Conservation (phyloP, 75 land plant genomes). For the Pinus tabuliformis region DNA sequence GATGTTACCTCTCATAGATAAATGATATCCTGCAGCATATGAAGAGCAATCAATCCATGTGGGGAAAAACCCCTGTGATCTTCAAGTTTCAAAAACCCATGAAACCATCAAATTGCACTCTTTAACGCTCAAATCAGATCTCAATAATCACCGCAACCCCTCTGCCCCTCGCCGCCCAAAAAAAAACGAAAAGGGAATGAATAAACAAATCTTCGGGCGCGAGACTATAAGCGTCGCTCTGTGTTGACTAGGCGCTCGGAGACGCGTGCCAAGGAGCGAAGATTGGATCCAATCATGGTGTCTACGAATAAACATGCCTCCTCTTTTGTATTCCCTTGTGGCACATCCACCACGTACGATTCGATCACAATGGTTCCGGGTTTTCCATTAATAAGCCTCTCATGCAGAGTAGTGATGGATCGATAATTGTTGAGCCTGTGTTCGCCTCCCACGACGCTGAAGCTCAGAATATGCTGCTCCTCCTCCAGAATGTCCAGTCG, state of each 20-base stretch:
- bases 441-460: slow-evolving; percentile 78
- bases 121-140: too few species aligned
- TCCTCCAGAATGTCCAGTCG: slow-evolving; percentile 75
- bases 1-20: too few species aligned
- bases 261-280: slow-evolving; percentile 63
- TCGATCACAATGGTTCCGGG: slow-evolving; percentile 56
- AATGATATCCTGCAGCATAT: too few species aligned
- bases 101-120: too few species aligned
- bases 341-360: slow-evolving; percentile 86
- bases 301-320: slow-evolving; percentile 75
- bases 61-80: too few species aligned
- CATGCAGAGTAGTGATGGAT: slow-evolving; percentile 70
- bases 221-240: too few species aligned
- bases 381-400: slow-evolving; percentile 6
- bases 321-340: slow-evolving; percentile 72
- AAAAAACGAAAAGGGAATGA: too few species aligned
- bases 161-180: too few species aligned
- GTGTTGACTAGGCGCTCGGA: slow-evolving; percentile 21
- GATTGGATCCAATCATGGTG: slow-evolving; percentile 66
- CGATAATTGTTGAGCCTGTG: slow-evolving; percentile 76
- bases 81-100: too few species aligned
- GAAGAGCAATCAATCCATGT: too few species aligned
- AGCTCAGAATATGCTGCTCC: slow-evolving; percentile 49
- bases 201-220: too few species aligned
- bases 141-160: too few species aligned